Base-by-base conservation (phyloP, 148 eudicot genomes). In the Fagopyrum homotropicum region DNA sequence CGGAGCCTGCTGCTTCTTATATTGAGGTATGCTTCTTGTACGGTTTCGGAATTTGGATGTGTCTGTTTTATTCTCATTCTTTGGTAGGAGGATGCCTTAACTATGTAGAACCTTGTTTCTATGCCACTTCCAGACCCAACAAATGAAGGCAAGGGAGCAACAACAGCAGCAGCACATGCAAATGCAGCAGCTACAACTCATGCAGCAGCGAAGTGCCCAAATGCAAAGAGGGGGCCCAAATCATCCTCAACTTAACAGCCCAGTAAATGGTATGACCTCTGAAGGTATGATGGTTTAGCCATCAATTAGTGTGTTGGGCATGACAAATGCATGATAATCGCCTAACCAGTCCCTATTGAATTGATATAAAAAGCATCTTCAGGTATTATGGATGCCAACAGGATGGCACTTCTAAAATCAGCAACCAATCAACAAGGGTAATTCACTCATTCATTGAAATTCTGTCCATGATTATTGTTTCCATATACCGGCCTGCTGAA, bases 121-220 rank as follows among this genome's bases (percentile, higher is more conserved):
- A 43, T 66, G 71, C 17, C 46, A 15, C 73, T 66, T 71, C 69
- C 80, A 95, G 99, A 90, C 94, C 14, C 99, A 95, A 74, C 99
- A 95, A 81, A 88, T 84, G 83, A 92, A 95, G 82, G 82, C 89
- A 19, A 92, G 93, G 78, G 97, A 95, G 75, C 97, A 95, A 43
- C 97, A 91, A 47, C 96, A 90, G 73, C 97, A 91, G 73, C 85
- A 89, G 74, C 96, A 93, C 74, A 85, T 90, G 81, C 97, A 92
- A 75, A 74, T 74, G 76, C 76, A 75, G 50, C 86, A 83, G 54
- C 86, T 95, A 77, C 99, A 95, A 77, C 80, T 92, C 74, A 89
- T 95, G 96, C 99, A 95, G 80, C 98, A 93, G 78, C 85, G 97
- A 26, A 95, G 83, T 82, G 90, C 90, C 72, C 98, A 95, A 85